Evolutionary conservation across 2,329 filamentous ascomycete species (phyloP).

Genomic region (Macrophomina phaseolina): DNA sequence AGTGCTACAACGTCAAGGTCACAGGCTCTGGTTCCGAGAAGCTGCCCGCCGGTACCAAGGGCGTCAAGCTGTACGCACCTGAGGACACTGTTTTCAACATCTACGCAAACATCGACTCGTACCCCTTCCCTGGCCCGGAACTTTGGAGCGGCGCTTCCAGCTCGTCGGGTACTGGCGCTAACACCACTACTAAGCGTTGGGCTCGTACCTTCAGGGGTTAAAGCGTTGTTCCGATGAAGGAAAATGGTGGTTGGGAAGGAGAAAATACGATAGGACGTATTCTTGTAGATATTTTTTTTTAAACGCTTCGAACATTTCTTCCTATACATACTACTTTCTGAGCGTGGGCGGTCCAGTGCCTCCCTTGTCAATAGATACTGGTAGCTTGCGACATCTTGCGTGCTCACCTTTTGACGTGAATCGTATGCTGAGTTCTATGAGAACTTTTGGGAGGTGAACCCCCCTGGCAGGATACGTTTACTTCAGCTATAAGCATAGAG

Average conservation of each 20-base stretch:
- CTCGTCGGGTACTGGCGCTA: background rate
- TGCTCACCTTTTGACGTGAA: background rate
- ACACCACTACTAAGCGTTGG: slow-evolving; percentile 2
- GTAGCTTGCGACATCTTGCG: slow-evolving; percentile 10
- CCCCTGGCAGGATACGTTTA: no score
- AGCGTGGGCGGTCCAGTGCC: background rate
- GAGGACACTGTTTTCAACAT: slow-evolving; percentile 32
- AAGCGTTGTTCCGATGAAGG: background rate
- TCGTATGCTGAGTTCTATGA: no score
- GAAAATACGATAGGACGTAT: background rate
- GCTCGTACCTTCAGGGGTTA: slow-evolving; percentile 9
- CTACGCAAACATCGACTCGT: slow-evolving; percentile 17
- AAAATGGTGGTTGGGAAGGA: background rate
- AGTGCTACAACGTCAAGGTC: slow-evolving; percentile 44
- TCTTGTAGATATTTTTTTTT: slow-evolving; percentile 17
- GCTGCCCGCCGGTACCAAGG: slow-evolving; percentile 36
- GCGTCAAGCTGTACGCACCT: slow-evolving; percentile 38
- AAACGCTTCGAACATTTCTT: background rate
- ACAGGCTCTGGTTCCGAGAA: slow-evolving; percentile 38
- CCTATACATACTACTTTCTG: background rate
- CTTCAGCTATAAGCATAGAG: no score
- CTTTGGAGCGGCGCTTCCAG: slow-evolving; percentile 19
- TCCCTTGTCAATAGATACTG: slow-evolving; percentile 2
- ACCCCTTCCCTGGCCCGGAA: slow-evolving; percentile 26
- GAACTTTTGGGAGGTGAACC: no score